Evolutionary conservation across 2,329 filamentous ascomycete genomes (phyloP).

Genomic region (Moelleriella libera): DNA sequence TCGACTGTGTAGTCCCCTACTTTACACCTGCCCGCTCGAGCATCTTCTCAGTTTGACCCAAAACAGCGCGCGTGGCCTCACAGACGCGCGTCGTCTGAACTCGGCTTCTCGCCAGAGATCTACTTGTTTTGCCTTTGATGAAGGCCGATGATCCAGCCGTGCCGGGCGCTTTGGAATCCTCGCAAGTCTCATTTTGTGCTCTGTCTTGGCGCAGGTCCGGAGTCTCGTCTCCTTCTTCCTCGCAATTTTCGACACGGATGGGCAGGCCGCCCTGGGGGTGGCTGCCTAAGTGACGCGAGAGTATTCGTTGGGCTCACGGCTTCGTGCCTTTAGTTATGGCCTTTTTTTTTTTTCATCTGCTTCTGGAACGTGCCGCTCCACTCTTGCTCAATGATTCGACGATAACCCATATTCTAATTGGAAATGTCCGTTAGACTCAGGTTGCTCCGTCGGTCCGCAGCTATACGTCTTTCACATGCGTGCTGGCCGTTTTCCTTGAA

Average conservation of each 20-base stretch:
- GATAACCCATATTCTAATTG: background rate
- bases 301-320: background rate
- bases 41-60: too few relatives aligned
- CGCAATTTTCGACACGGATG: background rate
- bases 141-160: too few relatives aligned
- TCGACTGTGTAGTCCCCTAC: too few relatives aligned
- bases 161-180: too few relatives aligned
- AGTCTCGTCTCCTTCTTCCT: too few relatives aligned
- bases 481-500: background rate
- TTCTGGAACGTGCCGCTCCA: slow-evolving; percentile 2
- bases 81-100: too few relatives aligned
- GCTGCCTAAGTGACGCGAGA: background rate
- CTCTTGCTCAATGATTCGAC: background rate
- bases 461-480: background rate
- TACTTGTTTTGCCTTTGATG: too few relatives aligned
- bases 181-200: too few relatives aligned
- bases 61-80: too few relatives aligned
- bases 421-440: background rate
- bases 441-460: background rate
- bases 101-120: too few relatives aligned
- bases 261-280: background rate
- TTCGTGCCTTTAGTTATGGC: background rate
- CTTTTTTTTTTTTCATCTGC: background rate
- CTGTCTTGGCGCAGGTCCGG: too few relatives aligned
- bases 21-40: too few relatives aligned